Percentiles rank a stretch among this genome's conserved stretches.
These are phyloP conservation scores for Trichophaea hybrida DNA, from an alignment of 2,329 filamentous ascomycete genomes.

Conservation along the genomic window DNA sequence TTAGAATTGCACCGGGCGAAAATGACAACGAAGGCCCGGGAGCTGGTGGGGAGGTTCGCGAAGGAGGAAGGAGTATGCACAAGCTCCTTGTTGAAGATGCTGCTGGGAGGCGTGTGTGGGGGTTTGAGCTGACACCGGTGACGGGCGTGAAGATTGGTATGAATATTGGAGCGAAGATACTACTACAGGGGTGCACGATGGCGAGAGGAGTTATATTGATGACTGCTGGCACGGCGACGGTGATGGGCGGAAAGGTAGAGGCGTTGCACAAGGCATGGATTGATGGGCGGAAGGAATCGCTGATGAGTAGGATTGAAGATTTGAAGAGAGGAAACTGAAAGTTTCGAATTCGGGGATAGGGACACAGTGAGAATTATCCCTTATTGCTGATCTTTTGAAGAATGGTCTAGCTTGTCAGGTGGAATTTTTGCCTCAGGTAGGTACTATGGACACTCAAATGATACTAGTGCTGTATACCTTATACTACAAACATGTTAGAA, in stretches of 20 bases:
- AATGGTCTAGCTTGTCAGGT: no score
- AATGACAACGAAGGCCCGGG: constrained; percentile 30
- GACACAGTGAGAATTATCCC: neutral
- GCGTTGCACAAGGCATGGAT: constrained; percentile 64
- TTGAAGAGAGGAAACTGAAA: constrained; percentile 9
- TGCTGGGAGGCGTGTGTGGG: constrained; percentile 53
- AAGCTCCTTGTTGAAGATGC: constrained; percentile 72
- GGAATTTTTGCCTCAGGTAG: no score
- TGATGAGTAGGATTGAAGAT: constrained; percentile 46
- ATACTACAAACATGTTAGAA: no score
- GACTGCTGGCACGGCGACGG: constrained; percentile 49
- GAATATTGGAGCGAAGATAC: constrained; percentile 66
- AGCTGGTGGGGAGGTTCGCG: constrained; percentile 10
- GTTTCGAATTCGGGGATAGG: neutral
- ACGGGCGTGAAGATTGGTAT: constrained; percentile 51
- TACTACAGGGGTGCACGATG: constrained; percentile 50
- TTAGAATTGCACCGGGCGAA: constrained; percentile 51
- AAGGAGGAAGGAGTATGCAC: constrained; percentile 45
- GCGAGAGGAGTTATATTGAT: constrained; percentile 67
- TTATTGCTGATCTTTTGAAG: no score
- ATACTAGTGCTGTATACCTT: no score
- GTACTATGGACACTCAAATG: no score
- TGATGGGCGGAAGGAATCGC: constrained; percentile 51
- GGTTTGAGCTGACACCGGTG: constrained; percentile 54
- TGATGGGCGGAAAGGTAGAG: constrained; percentile 83